Evolutionary conservation across 1,284 basidiomycete genomes (phyloP).

Genomic region (Mycena sp.): DNA sequence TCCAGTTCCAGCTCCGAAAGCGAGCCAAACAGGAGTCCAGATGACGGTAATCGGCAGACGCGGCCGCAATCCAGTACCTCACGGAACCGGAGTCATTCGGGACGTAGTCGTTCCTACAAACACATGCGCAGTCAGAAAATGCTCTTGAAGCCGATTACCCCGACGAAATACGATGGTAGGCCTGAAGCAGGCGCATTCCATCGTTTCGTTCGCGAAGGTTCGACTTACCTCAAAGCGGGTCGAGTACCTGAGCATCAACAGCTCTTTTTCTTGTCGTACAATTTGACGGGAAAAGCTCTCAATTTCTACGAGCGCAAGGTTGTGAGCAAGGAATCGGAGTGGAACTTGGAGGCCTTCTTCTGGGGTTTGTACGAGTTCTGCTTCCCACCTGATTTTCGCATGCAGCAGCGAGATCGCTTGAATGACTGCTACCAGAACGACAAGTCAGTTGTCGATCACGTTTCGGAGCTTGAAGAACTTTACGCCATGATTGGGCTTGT

Average conservation of each 20-base stretch:
- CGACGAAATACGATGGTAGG: slow-evolving; percentile 1
- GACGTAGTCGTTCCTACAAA: no score
- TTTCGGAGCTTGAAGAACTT: neutral
- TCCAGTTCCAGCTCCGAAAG: no score
- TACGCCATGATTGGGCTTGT: slow-evolving; percentile 8
- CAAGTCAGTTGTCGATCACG: slow-evolving; percentile 6
- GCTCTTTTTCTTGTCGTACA: slow-evolving; percentile 1
- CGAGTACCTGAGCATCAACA: neutral
- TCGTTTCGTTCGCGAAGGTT: neutral
- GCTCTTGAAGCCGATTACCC: slow-evolving; percentile 5
- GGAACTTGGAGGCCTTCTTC: neutral
- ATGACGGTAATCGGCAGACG: no score
- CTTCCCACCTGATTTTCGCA: slow-evolving; percentile 11
- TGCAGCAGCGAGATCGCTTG: neutral
- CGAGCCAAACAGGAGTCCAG: no score
- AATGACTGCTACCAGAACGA: neutral
- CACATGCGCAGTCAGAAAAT: no score
- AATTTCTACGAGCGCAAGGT: slow-evolving; percentile 10
- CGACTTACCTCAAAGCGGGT: neutral
- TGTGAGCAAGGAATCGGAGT: neutral
- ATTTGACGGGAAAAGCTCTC: neutral
- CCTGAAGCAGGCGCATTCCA: neutral
- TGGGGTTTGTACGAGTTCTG: slow-evolving; percentile 2
- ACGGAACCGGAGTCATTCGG: no score
- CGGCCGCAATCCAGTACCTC: no score